A percentile compares a stretch with the other conserved stretches of the same genome.
Evolutionary conservation across 306 rosid species (phyloP).

Genomic region (Cucurbita maxima): DNA sequence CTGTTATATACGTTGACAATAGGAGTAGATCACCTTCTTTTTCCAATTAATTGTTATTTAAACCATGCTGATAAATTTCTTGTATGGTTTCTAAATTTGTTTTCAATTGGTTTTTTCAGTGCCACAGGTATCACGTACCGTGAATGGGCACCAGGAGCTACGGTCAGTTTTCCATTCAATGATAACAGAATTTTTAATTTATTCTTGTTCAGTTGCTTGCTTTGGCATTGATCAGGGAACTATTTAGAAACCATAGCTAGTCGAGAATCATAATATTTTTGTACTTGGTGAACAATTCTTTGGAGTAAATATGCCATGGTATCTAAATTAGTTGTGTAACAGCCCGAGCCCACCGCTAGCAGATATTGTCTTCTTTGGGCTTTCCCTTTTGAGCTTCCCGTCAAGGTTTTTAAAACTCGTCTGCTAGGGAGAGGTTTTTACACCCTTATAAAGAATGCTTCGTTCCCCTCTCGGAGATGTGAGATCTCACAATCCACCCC

Average conservation of each 20-base stretch:
- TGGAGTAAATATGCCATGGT: not conserved
- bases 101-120: constrained; percentile 36
- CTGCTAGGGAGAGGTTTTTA: too few relatives aligned
- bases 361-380: too few relatives aligned
- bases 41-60: not conserved
- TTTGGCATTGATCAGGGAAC: not conserved
- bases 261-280: not conserved
- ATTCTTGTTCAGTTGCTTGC: not conserved
- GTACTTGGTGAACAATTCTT: not conserved
- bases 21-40: not conserved
- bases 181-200: not conserved
- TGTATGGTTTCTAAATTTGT: constrained; percentile 9
- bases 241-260: not conserved
- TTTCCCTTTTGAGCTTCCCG: too few relatives aligned
- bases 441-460: too few relatives aligned
- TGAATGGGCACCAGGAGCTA: constrained; percentile 99
- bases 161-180: constrained; percentile 32
- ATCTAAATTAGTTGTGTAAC: not conserved
- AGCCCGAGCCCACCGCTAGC: too few relatives aligned
- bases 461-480: too few relatives aligned
- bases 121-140: constrained; percentile 76
- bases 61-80: not conserved
- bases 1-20: not conserved
- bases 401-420: too few relatives aligned
- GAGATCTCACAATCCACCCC: too few relatives aligned